Evolutionary conservation across 345 rosid genomes (phyloP).

Genomic region (Brassica carinata): DNA sequence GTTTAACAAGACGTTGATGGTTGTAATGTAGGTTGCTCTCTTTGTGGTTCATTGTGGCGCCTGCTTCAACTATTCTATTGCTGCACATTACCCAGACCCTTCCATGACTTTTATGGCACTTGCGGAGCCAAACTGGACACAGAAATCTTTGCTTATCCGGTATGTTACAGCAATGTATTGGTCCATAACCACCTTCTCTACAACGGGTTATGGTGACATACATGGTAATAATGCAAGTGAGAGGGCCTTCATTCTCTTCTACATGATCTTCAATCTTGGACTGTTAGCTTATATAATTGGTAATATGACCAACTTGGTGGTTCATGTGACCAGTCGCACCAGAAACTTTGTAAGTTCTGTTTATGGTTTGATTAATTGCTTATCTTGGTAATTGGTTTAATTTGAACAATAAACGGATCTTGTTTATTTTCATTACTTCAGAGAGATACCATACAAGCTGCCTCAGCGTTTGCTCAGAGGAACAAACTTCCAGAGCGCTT

Average conservation of each 20-base stretch:
- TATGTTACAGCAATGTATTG: slow-evolving; percentile 73
- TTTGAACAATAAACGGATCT: background rate
- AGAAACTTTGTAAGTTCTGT: slow-evolving; percentile 71
- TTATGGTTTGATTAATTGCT: slow-evolving; percentile 12
- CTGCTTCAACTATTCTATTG: slow-evolving; percentile 67
- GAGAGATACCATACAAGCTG: slow-evolving; percentile 90
- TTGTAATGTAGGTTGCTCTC: slow-evolving; percentile 60
- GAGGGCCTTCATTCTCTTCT: slow-evolving; percentile 59
- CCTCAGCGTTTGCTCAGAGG: slow-evolving; percentile 74
- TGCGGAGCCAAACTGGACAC: slow-evolving; percentile 43
- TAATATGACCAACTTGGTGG: slow-evolving; percentile 88
- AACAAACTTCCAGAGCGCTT: slow-evolving; percentile 74
- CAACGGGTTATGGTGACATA: slow-evolving; percentile 87
- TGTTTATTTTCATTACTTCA: slow-evolving; percentile 31
- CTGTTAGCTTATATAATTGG: slow-evolving; percentile 75
- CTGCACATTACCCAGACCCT: slow-evolving; percentile 51
- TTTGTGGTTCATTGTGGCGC: slow-evolving; percentile 79
- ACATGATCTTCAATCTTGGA: slow-evolving; percentile 77
- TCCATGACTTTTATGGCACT: slow-evolving; percentile 65
- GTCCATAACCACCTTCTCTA: slow-evolving; percentile 84
- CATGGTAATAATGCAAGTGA: slow-evolving; percentile 72
- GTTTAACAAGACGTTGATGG: slow-evolving; percentile 12
- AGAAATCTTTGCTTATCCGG: slow-evolving; percentile 32
- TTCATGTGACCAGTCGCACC: slow-evolving; percentile 79
- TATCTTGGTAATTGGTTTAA: background rate